Percentiles rank a stretch among this genome's conserved stretches.
phyloP scores from a whole-genome alignment of 768 basidiomycete species.

The Mycena galericulata region DNA sequence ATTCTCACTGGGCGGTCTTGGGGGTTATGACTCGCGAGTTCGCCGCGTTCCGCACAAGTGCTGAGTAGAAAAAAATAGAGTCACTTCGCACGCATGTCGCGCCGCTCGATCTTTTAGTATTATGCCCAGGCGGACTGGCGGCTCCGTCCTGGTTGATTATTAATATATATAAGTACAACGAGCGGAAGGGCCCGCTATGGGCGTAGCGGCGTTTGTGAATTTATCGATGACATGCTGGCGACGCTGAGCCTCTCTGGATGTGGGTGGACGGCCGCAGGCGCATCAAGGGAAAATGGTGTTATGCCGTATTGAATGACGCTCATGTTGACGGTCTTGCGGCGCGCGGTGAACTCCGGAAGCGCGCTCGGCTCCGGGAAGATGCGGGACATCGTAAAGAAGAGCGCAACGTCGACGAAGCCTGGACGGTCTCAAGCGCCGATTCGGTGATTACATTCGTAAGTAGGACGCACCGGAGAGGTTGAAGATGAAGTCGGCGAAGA shows the following conservation, averaged over 20 bases:
- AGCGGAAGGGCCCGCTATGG: background rate
- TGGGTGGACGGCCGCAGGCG: background rate
- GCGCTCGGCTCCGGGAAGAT: constrained; percentile 25
- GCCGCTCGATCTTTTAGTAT: too few relatives aligned
- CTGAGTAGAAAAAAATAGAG: too few relatives aligned
- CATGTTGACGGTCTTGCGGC: constrained; percentile 30
- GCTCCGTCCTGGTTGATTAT: too few relatives aligned
- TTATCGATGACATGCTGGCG: constrained; percentile 3
- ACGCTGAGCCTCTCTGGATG: background rate
- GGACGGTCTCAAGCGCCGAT: background rate
- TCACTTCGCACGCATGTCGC: too few relatives aligned
- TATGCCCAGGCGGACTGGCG: too few relatives aligned
- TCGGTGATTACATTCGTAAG: too few relatives aligned
- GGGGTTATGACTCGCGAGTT: too few relatives aligned
- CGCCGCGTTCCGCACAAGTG: too few relatives aligned
- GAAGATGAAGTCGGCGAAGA: constrained; percentile 23
- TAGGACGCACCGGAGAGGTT: constrained; percentile 16
- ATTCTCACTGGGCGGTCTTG: too few relatives aligned
- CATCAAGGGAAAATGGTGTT: constrained; percentile 11
- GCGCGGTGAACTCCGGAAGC: constrained; percentile 26
- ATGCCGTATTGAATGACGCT: constrained; percentile 17
- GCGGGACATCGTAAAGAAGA: constrained; percentile 33
- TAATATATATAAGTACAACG: too few relatives aligned
- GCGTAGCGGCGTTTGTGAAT: constrained; percentile 18
- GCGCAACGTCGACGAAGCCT: constrained; percentile 36